A percentile compares a stretch with the other conserved stretches of the same genome.
Conservation (phyloP, 1,284 basidiomycete species). For the Puccinia sorghi region DNA sequence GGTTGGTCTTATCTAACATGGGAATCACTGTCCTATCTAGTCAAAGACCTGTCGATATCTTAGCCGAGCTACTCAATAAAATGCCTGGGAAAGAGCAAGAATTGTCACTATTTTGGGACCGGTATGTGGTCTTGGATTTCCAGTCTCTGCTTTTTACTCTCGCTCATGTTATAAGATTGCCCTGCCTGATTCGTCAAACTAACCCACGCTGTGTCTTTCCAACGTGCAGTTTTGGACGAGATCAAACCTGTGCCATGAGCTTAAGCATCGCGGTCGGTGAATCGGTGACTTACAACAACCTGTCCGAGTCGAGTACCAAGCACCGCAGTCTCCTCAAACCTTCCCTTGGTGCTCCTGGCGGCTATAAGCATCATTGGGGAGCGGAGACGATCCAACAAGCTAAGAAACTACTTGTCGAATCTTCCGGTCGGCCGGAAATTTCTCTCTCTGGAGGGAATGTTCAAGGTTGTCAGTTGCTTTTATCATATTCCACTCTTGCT, state of each 20-base stretch:
- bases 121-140: constrained; percentile 51
- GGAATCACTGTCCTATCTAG: constrained; percentile 81
- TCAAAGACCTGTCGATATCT: constrained; percentile 76
- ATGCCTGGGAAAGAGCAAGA: constrained; percentile 51
- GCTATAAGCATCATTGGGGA: constrained; percentile 52
- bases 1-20: constrained; percentile 80
- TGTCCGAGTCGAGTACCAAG: constrained; percentile 1
- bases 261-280: constrained; percentile 66
- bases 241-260: constrained; percentile 89
- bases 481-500: background rate
- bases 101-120: constrained; percentile 57
- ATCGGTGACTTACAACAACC: constrained; percentile 34
- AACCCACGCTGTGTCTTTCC: constrained; percentile 14
- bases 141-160: background rate
- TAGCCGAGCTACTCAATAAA: constrained; percentile 63
- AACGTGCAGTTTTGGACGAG: constrained; percentile 71
- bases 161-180: background rate
- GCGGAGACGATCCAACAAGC: constrained; percentile 56
- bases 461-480: constrained; percentile 19
- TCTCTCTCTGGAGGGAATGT: background rate
- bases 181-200: background rate
- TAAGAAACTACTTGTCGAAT: constrained; percentile 56
- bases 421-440: constrained; percentile 51
- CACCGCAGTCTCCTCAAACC: constrained; percentile 3
- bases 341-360: background rate